A percentile compares a stretch with the other conserved stretches of the same genome.
Evolutionary conservation across 306 rosid species (phyloP).

Genomic region (Dryas drummondii): DNA sequence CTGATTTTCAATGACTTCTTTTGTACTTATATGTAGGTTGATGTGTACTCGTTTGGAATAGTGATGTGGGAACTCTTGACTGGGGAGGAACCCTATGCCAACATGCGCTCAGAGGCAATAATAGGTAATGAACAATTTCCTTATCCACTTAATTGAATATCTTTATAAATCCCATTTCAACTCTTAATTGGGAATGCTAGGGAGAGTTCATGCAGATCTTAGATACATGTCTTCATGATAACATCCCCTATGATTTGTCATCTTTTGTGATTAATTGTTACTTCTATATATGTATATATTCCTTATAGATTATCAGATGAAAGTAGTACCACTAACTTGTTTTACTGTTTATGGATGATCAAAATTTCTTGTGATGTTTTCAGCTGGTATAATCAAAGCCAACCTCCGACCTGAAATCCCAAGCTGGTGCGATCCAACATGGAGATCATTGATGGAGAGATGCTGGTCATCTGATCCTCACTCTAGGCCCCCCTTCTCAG

Average conservation of each 20-base stretch:
- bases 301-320: no score
- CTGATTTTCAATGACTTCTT: not conserved
- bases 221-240: no score
- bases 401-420: constrained; percentile 35
- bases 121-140: constrained; percentile 22
- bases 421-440: constrained; percentile 39
- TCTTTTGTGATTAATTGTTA: no score
- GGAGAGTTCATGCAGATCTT: no score
- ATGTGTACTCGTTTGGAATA: constrained; percentile 38
- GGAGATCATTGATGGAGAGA: constrained; percentile 36
- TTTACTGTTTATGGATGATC: not conserved
- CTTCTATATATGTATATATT: no score
- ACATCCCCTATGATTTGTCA: no score
- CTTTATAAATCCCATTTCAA: no score
- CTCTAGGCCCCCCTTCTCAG: constrained; percentile 32
- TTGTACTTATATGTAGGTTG: constrained; percentile 20
- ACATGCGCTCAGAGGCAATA: constrained; percentile 24
- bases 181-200: no score
- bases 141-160: not conserved
- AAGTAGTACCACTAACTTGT: not conserved
- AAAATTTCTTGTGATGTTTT: not conserved
- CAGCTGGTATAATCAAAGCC: constrained; percentile 31
- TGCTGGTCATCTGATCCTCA: constrained; percentile 40
- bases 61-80: constrained; percentile 43
- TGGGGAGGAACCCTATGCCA: constrained; percentile 37